Evolutionary conservation across 169 alveolate genomes (phyloP).

Genomic region (Plasmodium inui): DNA sequence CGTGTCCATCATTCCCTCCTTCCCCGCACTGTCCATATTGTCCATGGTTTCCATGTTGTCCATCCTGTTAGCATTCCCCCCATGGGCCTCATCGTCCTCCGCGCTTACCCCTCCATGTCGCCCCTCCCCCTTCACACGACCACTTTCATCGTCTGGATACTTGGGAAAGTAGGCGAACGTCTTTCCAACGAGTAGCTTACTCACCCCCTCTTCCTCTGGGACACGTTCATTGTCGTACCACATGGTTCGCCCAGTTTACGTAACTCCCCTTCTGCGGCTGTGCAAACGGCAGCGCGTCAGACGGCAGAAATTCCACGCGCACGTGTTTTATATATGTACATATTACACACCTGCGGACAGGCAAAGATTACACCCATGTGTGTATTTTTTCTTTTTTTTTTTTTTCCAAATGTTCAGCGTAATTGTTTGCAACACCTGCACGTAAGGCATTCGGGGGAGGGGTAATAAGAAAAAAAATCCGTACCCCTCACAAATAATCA

Average conservation of each 20-base stretch:
- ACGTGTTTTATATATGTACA: background rate
- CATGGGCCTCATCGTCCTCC: background rate
- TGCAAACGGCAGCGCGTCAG: background rate
- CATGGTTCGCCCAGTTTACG: conserved; percentile 13
- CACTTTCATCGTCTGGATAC: background rate
- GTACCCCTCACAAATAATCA: background rate
- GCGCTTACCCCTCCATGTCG: background rate
- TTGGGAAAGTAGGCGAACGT: conserved; percentile 68
- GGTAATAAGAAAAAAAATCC: background rate
- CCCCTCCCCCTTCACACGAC: background rate
- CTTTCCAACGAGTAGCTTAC: conserved; percentile 50
- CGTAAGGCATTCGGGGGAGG: background rate
- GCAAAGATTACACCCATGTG: background rate
- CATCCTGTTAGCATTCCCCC: background rate
- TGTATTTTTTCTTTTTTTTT: background rate
- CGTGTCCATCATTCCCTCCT: background rate
- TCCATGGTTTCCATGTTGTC: conserved; percentile 4
- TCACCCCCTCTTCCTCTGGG: conserved; percentile 69
- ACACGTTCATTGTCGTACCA: conserved; percentile 69
- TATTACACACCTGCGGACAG: background rate
- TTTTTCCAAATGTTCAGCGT: background rate
- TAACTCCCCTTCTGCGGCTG: background rate
- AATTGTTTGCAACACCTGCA: background rate
- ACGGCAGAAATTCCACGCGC: background rate
- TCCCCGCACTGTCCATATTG: background rate